Conservation (phyloP, 192 early-diverging fungal genomes). For the Funneliformis mosseae region DNA sequence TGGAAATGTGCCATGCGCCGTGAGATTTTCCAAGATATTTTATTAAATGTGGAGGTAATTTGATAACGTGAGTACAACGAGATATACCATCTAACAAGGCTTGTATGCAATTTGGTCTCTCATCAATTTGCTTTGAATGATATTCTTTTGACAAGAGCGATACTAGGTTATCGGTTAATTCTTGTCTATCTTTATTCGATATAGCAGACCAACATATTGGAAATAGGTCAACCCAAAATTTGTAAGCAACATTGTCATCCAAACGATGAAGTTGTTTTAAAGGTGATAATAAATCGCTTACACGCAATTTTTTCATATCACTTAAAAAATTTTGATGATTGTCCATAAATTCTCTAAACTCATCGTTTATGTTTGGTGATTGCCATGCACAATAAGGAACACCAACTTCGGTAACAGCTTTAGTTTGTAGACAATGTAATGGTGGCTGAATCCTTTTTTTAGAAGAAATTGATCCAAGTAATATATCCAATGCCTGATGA, state of each 20-base stretch:
- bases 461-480: conserved; percentile 69
- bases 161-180: conserved; percentile 81
- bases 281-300: conserved; percentile 54
- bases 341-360: conserved; percentile 47
- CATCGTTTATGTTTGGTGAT: conserved; percentile 31
- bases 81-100: conserved; percentile 87
- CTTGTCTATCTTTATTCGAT: conserved; percentile 75
- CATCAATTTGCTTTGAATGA: conserved; percentile 75
- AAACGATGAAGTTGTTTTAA: conserved; percentile 70
- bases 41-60: conserved; percentile 91
- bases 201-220: conserved; percentile 82
- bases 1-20: conserved; percentile 89
- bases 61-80: conserved; percentile 68
- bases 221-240: conserved; percentile 85
- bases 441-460: conserved; percentile 42
- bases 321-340: conserved; percentile 68
- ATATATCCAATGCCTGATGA: conserved; percentile 85
- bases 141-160: conserved; percentile 89
- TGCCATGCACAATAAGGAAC: conserved; percentile 31
- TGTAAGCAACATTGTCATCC: conserved; percentile 66
- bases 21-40: conserved; percentile 90
- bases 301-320: conserved; percentile 52
- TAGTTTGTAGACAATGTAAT: conserved; percentile 49
- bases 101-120: conserved; percentile 94
- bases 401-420: conserved; percentile 43